Evolutionary conservation across 2,329 filamentous ascomycete genomes (phyloP).

Genomic region (Aureobasidium sp.): DNA sequence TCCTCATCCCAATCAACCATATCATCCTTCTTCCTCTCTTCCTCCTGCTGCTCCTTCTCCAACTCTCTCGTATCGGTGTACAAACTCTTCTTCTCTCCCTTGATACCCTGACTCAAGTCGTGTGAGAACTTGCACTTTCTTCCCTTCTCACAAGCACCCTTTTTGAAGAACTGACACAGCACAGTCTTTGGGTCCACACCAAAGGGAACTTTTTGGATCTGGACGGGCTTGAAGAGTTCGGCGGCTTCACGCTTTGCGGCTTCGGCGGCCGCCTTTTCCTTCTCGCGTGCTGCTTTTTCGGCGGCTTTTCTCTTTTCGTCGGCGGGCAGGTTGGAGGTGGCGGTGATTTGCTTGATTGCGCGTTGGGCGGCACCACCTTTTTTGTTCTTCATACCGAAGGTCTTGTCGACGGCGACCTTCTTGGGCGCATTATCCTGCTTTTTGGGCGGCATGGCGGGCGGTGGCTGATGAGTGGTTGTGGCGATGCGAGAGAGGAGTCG

Average conservation of each 20-base stretch:
- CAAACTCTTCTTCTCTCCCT: conserved; percentile 83
- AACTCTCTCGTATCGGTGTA: conserved; percentile 76
- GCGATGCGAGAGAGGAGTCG: conserved; percentile 9
- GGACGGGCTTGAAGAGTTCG: conserved; percentile 81
- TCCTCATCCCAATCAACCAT: conserved; percentile 98
- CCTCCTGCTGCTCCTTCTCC: conserved; percentile 61
- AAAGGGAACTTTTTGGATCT: conserved; percentile 96
- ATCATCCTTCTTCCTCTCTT: conserved; percentile 76
- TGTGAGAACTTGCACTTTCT: conserved; percentile 98
- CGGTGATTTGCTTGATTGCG: conserved; percentile 76
- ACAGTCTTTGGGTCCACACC: conserved; percentile 98
- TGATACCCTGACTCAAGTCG: conserved; percentile 80
- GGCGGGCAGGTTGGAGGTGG: conserved; percentile 68
- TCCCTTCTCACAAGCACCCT: conserved; percentile 92
- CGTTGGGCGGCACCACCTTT: conserved; percentile 88
- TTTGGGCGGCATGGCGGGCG: conserved; percentile 64
- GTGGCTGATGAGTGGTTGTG: background rate
- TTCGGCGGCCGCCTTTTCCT: conserved; percentile 87
- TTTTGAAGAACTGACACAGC: conserved; percentile 93
- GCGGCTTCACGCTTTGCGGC: conserved; percentile 72
- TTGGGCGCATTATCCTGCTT: conserved; percentile 49
- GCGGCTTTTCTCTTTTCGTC: conserved; percentile 78
- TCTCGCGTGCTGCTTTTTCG: conserved; percentile 60
- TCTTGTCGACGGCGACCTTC: conserved; percentile 82
- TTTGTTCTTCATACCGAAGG: conserved; percentile 99